Percentiles rank a stretch among this genome's conserved stretches.
Evolutionary conservation across 2,329 filamentous ascomycete species (phyloP).

Genomic region (Neonectria hederae): DNA sequence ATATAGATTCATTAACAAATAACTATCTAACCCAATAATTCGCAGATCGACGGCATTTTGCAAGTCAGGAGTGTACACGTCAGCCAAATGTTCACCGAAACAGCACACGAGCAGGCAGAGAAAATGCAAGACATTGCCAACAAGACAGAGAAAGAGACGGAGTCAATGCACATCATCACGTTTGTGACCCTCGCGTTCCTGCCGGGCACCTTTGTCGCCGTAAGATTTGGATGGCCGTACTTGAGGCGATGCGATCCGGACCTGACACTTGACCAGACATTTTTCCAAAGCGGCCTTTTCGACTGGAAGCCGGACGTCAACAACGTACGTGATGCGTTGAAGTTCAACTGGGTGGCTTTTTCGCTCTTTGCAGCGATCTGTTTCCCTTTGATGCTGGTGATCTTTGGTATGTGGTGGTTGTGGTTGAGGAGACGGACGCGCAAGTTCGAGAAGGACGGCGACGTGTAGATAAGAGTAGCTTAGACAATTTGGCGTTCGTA

Average conservation of each 20-base stretch:
- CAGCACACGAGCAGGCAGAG: conserved; percentile 42
- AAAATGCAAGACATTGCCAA: conserved; percentile 63
- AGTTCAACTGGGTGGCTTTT: conserved; percentile 1
- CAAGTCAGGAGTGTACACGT: conserved; percentile 37
- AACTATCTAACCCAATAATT: not conserved
- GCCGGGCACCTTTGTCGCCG: conserved; percentile 44
- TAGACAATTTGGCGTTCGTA: not conserved
- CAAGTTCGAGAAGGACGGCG: not conserved
- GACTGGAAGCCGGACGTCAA: not conserved
- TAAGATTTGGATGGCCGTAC: conserved; percentile 29
- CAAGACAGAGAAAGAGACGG: conserved; percentile 56
- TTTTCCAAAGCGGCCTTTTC: conserved; percentile 40
- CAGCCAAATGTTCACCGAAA: conserved; percentile 35
- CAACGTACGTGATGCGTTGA: not conserved
- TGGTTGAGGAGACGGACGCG: not conserved
- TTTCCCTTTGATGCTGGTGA: conserved; percentile 12
- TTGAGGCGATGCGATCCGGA: not conserved
- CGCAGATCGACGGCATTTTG: conserved; percentile 36
- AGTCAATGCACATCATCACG: conserved; percentile 47
- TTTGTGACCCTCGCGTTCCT: conserved; percentile 44
- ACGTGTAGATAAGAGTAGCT: not conserved
- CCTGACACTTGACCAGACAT: conserved; percentile 38
- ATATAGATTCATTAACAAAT: not conserved
- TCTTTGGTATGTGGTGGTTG: conserved; percentile 7
- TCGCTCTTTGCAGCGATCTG: conserved; percentile 10